Percentiles rank a stretch among this genome's conserved stretches.
These are phyloP conservation scores for Cymodocea nodosa DNA, from an alignment of 116 monocot genomes.

Conservation along the genomic window DNA sequence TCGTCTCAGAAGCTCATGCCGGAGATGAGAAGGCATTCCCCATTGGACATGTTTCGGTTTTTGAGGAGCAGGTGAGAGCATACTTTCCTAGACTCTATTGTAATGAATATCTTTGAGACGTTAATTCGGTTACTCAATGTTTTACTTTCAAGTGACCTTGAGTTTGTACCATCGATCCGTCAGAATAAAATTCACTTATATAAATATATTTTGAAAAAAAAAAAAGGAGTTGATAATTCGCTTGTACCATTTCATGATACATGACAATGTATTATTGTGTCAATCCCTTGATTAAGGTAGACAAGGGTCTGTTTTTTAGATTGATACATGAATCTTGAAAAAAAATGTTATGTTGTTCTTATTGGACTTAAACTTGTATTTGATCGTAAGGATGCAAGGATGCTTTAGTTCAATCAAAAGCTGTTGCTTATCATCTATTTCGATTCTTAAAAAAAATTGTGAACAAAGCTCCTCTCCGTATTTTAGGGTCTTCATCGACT, in stretches of 20 bases:
- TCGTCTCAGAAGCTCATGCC: constrained; percentile 16
- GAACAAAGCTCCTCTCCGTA: neutral
- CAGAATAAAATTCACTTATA: too few relatives aligned
- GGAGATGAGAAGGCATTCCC: constrained; percentile 15
- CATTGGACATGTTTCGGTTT: constrained; percentile 51
- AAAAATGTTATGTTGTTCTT: too few relatives aligned
- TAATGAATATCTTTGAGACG: too few relatives aligned
- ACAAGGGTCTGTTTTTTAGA: too few relatives aligned
- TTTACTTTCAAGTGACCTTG: too few relatives aligned
- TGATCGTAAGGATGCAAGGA: too few relatives aligned
- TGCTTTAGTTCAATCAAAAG: too few relatives aligned
- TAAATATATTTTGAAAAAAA: neutral
- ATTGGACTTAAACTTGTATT: too few relatives aligned
- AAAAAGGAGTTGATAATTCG: neutral
- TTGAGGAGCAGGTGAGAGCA: constrained; percentile 60
- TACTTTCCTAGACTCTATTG: neutral
- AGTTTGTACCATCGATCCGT: neutral
- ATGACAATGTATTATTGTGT: neutral
- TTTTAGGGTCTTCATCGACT: neutral
- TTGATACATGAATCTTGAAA: too few relatives aligned
- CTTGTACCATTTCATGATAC: neutral
- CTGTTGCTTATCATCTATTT: too few relatives aligned
- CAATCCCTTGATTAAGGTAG: neutral
- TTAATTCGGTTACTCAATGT: too few relatives aligned
- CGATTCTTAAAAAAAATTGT: too few relatives aligned